Conservation (phyloP, 495 filamentous ascomycete species). For the Annulohypoxylon moriforme region DNA sequence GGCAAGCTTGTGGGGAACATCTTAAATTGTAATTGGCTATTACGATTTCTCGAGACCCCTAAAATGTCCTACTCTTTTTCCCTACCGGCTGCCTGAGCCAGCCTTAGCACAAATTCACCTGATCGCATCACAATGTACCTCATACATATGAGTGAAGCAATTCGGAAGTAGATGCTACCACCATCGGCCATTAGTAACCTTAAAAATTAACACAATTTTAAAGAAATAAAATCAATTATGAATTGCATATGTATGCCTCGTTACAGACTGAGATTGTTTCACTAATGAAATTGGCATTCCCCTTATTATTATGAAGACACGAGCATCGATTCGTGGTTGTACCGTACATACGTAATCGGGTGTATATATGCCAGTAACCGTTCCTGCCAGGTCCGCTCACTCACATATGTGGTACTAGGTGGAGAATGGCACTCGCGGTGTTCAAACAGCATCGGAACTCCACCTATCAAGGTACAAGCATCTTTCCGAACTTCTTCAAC, state of each 20-base stretch:
- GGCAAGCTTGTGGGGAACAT: constrained; percentile 22
- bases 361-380: constrained; percentile 1
- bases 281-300: background rate
- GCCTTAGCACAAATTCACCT: background rate
- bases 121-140: background rate
- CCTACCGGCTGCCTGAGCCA: background rate
- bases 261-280: background rate
- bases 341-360: constrained; percentile 10
- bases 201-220: background rate
- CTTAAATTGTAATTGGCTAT: constrained; percentile 26
- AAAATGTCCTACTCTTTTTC: background rate
- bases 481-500: constrained; percentile 1
- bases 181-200: background rate
- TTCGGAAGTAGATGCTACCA: background rate
- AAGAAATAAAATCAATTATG: background rate
- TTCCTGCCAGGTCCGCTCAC: constrained; percentile 5
- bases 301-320: background rate
- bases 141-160: background rate
- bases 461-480: background rate
- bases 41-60: constrained; percentile 4
- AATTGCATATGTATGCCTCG: background rate
- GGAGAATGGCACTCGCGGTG: background rate
- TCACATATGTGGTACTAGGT: background rate
- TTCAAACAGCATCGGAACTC: background rate
- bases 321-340: background rate